phyloP scores from a whole-genome alignment of 2,329 filamentous ascomycete species.

The Botryotinia convoluta region DNA sequence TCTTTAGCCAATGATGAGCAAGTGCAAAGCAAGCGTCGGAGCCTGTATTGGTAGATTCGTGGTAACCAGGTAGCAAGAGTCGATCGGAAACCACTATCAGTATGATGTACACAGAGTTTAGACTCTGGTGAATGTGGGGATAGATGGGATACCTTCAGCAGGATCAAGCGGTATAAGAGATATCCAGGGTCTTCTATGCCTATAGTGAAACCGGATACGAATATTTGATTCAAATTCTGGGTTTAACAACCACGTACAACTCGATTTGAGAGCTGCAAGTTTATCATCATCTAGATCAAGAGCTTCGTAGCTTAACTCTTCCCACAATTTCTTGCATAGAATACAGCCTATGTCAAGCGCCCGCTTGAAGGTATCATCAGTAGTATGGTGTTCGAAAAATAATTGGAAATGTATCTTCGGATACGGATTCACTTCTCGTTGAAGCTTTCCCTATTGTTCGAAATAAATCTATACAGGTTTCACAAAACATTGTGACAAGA shows the following conservation, averaged over 20 bases:
- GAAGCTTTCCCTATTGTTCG: background rate
- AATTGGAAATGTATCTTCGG: too few relatives aligned
- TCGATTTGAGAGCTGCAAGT: too few relatives aligned
- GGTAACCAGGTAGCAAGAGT: background rate
- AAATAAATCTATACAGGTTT: background rate
- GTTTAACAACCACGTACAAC: too few relatives aligned
- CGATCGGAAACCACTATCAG: background rate
- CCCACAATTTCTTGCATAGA: background rate
- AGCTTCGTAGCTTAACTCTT: rapidly evolving
- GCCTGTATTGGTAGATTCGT: background rate
- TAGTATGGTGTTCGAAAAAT: background rate
- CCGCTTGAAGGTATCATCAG: background rate
- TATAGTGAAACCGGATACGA: too few relatives aligned
- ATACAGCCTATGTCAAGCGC: background rate
- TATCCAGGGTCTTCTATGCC: too few relatives aligned
- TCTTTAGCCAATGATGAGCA: background rate
- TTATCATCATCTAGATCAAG: background rate
- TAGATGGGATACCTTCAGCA: background rate
- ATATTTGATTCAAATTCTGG: too few relatives aligned
- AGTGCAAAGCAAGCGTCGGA: background rate
- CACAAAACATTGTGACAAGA: background rate
- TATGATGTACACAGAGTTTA: background rate
- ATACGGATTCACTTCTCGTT: rapidly evolving
- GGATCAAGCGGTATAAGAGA: rapidly evolving
- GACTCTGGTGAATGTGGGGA: background rate